A percentile compares a stretch with the other conserved stretches of the same genome.
Evolutionary conservation across 768 basidiomycete genomes (phyloP).

Genomic region (Ephemerocybe angulata): DNA sequence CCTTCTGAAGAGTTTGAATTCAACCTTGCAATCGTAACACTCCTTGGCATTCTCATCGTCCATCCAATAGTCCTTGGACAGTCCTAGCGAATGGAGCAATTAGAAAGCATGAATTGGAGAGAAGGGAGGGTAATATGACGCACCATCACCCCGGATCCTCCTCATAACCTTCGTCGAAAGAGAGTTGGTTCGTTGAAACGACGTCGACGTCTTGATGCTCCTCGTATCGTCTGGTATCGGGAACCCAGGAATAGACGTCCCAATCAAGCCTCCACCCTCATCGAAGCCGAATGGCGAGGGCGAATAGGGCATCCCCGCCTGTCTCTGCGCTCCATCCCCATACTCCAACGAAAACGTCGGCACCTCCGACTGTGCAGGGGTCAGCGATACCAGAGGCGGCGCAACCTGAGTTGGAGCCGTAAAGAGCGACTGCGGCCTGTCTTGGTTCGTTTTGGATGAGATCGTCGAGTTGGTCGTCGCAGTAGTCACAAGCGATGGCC

Average conservation of each 20-base stretch:
- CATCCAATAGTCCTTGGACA: conserved; percentile 98
- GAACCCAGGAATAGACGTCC: conserved; percentile 85
- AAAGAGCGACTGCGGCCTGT: conserved; percentile 57
- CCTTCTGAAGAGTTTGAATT: conserved; percentile 90
- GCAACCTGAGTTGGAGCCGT: conserved; percentile 57
- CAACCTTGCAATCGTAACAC: conserved; percentile 92
- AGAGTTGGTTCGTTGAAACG: conserved; percentile 70
- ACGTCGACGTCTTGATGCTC: conserved; percentile 73
- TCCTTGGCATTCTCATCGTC: conserved; percentile 94
- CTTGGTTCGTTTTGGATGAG: conserved; percentile 46
- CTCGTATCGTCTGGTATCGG: conserved; percentile 89
- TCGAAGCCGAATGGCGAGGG: conserved; percentile 56
- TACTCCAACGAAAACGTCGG: conserved; percentile 66
- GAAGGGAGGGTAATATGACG: conserved; percentile 13
- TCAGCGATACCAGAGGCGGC: conserved; percentile 80
- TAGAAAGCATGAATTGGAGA: background rate
- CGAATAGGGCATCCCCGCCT: conserved; percentile 41
- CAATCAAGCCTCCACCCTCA: conserved; percentile 57
- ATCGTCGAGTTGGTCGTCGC: conserved; percentile 47
- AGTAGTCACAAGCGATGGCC: conserved; percentile 49
- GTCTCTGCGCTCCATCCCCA: conserved; percentile 56
- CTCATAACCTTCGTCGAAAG: conserved; percentile 93
- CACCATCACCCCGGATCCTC: conserved; percentile 86
- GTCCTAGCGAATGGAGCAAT: conserved; percentile 43
- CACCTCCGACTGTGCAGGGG: conserved; percentile 78